Evolutionary conservation across 2,329 filamentous ascomycete species (phyloP).

Genomic region (Colletotrichum agaves): DNA sequence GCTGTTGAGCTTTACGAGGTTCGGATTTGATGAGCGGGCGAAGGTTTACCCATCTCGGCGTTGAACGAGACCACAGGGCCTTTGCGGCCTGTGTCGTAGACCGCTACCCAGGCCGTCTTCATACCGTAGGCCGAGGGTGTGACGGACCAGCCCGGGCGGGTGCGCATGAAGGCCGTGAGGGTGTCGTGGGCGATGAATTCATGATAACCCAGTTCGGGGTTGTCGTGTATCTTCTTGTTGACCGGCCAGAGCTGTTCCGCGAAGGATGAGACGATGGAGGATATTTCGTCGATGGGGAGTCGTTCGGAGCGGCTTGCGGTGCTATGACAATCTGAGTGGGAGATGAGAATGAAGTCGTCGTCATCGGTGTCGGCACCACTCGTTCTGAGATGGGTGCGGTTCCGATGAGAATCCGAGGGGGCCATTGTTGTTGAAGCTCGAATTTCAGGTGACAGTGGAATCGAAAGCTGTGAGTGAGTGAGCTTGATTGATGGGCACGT

Average conservation of each 20-base stretch:
- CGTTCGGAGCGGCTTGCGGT: neutral
- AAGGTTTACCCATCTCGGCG: slow-evolving; percentile 55
- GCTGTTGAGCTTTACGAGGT: neutral
- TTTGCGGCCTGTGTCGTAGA: slow-evolving; percentile 56
- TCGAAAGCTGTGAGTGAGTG: neutral
- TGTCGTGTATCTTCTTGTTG: slow-evolving; percentile 40
- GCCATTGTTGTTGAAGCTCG: neutral
- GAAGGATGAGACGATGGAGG: slow-evolving; percentile 16
- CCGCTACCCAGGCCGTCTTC: slow-evolving; percentile 63
- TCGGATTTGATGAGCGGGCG: neutral
- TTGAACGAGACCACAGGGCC: slow-evolving; percentile 60
- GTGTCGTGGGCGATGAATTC: slow-evolving; percentile 50
- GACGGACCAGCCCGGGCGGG: slow-evolving; percentile 59
- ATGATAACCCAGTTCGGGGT: slow-evolving; percentile 45
- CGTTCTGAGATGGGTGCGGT: neutral
- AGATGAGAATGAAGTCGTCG: slow-evolving; percentile 30
- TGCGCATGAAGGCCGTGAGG: slow-evolving; percentile 58
- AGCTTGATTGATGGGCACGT: neutral
- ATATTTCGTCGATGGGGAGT: slow-evolving; percentile 21
- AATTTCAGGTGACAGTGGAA: too few relatives aligned
- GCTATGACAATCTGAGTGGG: slow-evolving; percentile 15
- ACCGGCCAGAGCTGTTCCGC: slow-evolving; percentile 36
- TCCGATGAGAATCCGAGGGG: neutral
- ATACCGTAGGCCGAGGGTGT: slow-evolving; percentile 62
- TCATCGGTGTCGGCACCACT: neutral